Percentiles rank a stretch among this genome's conserved stretches.
phyloP scores from a whole-genome alignment of 257 asterid species.

The Parsonsia alboflavescens region DNA sequence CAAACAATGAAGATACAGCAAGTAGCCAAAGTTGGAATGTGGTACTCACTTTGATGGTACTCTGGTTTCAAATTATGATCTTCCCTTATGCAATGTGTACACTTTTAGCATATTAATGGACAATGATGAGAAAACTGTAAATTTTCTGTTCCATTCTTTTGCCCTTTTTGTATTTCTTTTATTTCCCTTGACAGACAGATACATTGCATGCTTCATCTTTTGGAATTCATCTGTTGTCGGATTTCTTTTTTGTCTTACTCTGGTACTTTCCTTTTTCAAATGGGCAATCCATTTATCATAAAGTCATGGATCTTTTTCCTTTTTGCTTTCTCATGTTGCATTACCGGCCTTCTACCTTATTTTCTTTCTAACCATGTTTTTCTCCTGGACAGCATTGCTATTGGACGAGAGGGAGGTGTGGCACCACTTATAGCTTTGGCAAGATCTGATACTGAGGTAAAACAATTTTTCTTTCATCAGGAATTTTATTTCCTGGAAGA shows the following conservation, averaged over 20 bases:
- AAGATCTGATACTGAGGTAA: constrained; percentile 65
- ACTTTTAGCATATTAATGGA: background rate
- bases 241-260: background rate
- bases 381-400: constrained; percentile 56
- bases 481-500: background rate
- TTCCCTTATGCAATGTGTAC: background rate
- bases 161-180: too few relatives aligned
- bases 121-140: background rate
- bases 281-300: background rate
- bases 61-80: background rate
- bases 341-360: constrained; percentile 4
- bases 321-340: constrained; percentile 1
- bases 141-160: background rate
- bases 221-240: background rate
- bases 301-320: background rate
- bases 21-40: background rate
- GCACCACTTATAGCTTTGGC: constrained; percentile 78
- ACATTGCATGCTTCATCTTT: background rate
- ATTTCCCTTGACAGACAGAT: background rate
- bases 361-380: constrained; percentile 16
- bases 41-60: background rate
- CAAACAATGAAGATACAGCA: background rate
- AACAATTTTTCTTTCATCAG: background rate
- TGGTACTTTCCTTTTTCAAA: background rate
- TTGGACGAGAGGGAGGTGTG: constrained; percentile 90